Base-by-base conservation (phyloP, 306 rosid species). In the Pueraria montana region DNA sequence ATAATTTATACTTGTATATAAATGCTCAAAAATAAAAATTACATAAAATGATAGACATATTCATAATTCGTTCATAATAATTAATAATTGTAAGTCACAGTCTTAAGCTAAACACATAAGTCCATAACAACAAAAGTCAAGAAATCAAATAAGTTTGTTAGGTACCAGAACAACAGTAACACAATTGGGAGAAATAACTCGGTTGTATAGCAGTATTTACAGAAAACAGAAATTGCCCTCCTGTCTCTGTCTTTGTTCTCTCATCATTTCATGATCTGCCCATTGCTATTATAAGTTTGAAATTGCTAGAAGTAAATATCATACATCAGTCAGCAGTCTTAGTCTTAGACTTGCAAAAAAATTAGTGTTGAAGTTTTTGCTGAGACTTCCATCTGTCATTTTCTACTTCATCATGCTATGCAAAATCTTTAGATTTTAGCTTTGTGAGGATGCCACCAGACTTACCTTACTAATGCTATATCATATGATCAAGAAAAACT, bases 391-490 rank as follows among this genome's bases (percentile, higher is more conserved):
- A 20, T 82, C 48, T 83, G 62, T 71, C 58, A 49, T 72, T 61
- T 82, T 58, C 23, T 55, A 8, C 52, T 72, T 43, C 74, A 23
- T 20, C 20, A 16, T 49, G 59, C 26, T 61, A 32, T 55, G 59
- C 64, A 82, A 42, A 76, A 56, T 66, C 20, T 76, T 27, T 82
- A 42, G 76, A 6, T 56, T 52, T 77, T 45, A 68, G 58, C 40
- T 58, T 46, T 69, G 55, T 30, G 50, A 50, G 72, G 62, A 69
- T n/a, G 40, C 30, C 12, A 38, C 76, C 21, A 75, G 34, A 81
- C 74, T 74, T 62, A 56, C 72, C 68, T 72, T 38, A 48, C 65
- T 4, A 59, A 24, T 62, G 67, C 36, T 61, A 61, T 18, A 21
- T 61, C 8, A 61, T 55, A 20, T 56, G 64, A 56, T 24, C 30